Percentiles rank a stretch among this genome's conserved stretches.
phyloP scores from a whole-genome alignment of 2,329 filamentous ascomycete genomes.

The Colletotrichum sp. region DNA sequence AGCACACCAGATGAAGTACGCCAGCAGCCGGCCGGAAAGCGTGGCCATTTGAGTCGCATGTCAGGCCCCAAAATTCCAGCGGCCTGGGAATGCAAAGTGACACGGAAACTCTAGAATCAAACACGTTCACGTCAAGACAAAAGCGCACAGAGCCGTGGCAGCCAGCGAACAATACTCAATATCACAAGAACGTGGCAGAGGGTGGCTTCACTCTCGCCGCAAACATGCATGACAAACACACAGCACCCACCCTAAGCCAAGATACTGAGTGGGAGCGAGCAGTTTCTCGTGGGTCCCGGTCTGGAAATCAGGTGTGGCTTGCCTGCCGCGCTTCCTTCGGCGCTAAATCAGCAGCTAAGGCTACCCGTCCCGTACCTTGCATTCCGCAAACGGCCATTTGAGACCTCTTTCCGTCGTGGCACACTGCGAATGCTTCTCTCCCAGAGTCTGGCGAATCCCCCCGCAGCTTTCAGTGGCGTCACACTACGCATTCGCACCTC shows the following conservation, averaged over 20 bases:
- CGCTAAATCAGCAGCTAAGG: conserved; percentile 1
- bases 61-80: neutral
- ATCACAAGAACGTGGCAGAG: neutral
- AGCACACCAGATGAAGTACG: neutral
- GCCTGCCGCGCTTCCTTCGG: conserved; percentile 1
- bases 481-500: neutral
- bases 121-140: neutral
- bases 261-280: neutral
- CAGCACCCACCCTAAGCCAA: neutral
- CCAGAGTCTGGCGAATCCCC: neutral
- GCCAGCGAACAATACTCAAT: neutral
- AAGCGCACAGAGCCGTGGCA: neutral
- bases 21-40: neutral
- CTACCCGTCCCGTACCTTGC: conserved; percentile 11
- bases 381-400: conserved; percentile 14
- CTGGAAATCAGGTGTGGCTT: conserved; percentile 20
- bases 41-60: neutral
- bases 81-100: neutral
- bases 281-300: neutral
- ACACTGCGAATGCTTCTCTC: neutral
- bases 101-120: neutral
- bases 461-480: conserved; percentile 3
- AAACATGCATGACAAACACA: neutral
- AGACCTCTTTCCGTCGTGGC: neutral
- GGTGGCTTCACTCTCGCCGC: conserved; percentile 1